Conservation (phyloP, 2,329 filamentous ascomycete species). For the Ceratocystis papillata region DNA sequence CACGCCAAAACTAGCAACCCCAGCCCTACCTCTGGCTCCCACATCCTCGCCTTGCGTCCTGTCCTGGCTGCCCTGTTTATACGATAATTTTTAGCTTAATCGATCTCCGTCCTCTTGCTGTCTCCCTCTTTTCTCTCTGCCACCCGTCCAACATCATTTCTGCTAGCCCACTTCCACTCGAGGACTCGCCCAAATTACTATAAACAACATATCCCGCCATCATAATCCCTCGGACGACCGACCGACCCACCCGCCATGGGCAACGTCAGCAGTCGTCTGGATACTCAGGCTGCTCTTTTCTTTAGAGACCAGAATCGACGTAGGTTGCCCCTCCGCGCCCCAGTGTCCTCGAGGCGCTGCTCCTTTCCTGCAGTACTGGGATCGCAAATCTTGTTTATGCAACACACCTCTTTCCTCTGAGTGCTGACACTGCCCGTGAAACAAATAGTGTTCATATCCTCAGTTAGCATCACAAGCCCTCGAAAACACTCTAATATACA, state of each 20-base stretch:
- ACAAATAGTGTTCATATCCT: conserved; percentile 69
- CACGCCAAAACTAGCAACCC: too few species aligned
- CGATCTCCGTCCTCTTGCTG: not conserved
- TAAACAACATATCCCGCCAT: conserved; percentile 3
- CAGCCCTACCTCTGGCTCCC: not conserved
- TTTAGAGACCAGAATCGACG: conserved; percentile 86
- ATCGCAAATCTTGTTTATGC: not conserved
- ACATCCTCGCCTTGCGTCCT: not conserved
- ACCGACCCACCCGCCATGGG: conserved; percentile 55
- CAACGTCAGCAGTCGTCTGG: conserved; percentile 77
- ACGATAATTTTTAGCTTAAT: too few species aligned
- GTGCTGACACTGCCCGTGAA: too few species aligned
- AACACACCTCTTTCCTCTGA: not conserved
- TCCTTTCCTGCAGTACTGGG: too few species aligned
- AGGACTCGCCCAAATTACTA: not conserved
- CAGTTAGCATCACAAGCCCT: conserved; percentile 68
- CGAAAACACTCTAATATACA: conserved; percentile 66
- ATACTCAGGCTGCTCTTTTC: conserved; percentile 70
- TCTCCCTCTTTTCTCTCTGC: not conserved
- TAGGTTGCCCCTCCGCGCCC: conserved; percentile 41
- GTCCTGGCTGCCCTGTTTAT: too few species aligned
- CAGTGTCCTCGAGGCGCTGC: not conserved
- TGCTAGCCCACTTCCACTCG: not conserved
- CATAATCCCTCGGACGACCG: not conserved
- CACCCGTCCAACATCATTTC: not conserved